phyloP scores from a whole-genome alignment of 139 green algal genomes.

The Desmodesmus armatus region DNA sequence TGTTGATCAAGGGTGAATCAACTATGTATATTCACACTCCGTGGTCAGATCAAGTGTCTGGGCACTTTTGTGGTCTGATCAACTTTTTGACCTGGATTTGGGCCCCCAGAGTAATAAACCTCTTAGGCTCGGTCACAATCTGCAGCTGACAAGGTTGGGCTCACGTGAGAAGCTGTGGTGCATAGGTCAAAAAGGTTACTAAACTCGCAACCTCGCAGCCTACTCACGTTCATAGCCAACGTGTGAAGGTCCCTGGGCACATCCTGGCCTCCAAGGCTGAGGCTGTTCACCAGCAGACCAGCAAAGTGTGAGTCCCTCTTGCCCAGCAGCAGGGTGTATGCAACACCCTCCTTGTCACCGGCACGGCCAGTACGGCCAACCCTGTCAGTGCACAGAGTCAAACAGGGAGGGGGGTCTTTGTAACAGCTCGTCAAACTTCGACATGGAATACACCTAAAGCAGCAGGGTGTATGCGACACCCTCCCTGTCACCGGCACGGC shows the following conservation, averaged over 20 bases:
- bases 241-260: conserved; percentile 74
- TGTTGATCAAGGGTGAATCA: too few relatives aligned
- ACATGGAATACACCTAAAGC: too few relatives aligned
- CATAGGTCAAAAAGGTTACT: background rate
- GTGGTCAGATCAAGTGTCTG: too few relatives aligned
- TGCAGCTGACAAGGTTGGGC: background rate
- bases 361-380: conserved; percentile 94
- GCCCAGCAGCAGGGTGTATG: conserved; percentile 84
- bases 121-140: background rate
- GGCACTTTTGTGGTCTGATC: too few relatives aligned
- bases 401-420: background rate
- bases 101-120: too few relatives aligned
- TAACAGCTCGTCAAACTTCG: too few relatives aligned
- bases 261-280: conserved; percentile 81
- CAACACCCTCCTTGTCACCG: conserved; percentile 92
- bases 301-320: conserved; percentile 76
- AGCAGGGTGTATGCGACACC: conserved; percentile 90
- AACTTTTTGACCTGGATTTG: background rate
- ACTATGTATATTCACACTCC: too few relatives aligned
- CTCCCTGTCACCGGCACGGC: conserved; percentile 94
- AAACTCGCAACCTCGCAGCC: background rate
- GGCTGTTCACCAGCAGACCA: conserved; percentile 75
- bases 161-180: background rate
- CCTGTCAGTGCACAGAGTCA: conserved; percentile 45
- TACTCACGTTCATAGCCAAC: conserved; percentile 72